Evolutionary conservation across 306 rosid genomes (phyloP).

Genomic region (Vigna reflexopilosa): DNA sequence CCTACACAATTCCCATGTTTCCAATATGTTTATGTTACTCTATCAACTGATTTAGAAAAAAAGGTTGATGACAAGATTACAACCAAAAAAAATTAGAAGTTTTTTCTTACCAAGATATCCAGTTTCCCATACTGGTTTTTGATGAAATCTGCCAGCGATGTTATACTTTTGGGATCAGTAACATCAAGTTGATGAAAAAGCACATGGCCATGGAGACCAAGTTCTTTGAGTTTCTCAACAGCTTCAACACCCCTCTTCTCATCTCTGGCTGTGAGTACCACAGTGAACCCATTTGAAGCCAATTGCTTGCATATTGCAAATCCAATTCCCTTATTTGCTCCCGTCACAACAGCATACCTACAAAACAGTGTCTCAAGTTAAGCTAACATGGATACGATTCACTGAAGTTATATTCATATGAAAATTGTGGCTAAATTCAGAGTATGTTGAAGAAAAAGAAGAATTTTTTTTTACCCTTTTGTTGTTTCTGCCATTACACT

Average conservation of each 20-base stretch:
- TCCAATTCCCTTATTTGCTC: slow-evolving; percentile 49
- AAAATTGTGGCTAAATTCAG: background rate
- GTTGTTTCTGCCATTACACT: slow-evolving; percentile 46
- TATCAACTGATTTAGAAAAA: background rate
- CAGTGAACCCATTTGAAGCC: slow-evolving; percentile 45
- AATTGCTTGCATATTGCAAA: slow-evolving; percentile 44
- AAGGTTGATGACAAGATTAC: background rate
- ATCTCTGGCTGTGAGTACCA: slow-evolving; percentile 49
- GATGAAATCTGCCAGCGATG: slow-evolving; percentile 42
- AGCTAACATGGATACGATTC: background rate
- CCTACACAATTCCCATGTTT: slow-evolving; percentile 34
- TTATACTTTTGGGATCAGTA: slow-evolving; percentile 34
- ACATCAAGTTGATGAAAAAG: slow-evolving; percentile 53
- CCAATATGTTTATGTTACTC: background rate
- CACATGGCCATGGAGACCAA: slow-evolving; percentile 25
- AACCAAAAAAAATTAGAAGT: background rate
- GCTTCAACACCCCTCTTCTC: slow-evolving; percentile 44
- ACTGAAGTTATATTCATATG: background rate
- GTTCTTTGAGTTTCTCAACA: slow-evolving; percentile 33
- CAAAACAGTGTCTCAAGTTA: background rate
- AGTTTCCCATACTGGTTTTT: slow-evolving; percentile 43
- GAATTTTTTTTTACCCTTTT: slow-evolving; percentile 3
- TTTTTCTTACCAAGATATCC: slow-evolving; percentile 47
- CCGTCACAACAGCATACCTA: slow-evolving; percentile 45
- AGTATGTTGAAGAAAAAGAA: background rate